phyloP scores from a whole-genome alignment of 2,329 filamentous ascomycete species.

The Chaetomiaceae sp. region DNA sequence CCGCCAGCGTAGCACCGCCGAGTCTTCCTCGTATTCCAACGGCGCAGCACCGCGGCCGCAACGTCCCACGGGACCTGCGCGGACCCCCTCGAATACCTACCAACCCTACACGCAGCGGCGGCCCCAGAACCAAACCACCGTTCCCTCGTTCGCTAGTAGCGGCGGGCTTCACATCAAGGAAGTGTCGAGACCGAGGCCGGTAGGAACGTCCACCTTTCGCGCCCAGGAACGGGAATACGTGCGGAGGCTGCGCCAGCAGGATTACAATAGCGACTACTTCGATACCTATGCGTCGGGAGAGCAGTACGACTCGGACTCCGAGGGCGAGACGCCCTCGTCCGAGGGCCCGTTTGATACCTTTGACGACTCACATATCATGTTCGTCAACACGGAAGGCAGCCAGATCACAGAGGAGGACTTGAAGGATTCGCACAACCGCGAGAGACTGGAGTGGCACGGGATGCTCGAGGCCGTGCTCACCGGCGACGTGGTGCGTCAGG shows the following conservation, averaged over 20 bases:
- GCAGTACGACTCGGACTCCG: conserved; percentile 68
- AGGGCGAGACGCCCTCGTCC: conserved; percentile 84
- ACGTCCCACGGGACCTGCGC: conserved; percentile 62
- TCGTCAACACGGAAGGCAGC: conserved; percentile 84
- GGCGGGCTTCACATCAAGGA: conserved; percentile 41
- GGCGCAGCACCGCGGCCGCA: conserved; percentile 46
- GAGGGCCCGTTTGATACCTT: conserved; percentile 82
- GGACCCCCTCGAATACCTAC: conserved; percentile 77
- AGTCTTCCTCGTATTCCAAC: conserved; percentile 29
- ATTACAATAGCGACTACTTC: conserved; percentile 61
- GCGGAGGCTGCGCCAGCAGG: conserved; percentile 78
- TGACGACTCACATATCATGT: conserved; percentile 88
- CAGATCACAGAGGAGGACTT: conserved; percentile 87
- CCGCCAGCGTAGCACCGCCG: conserved; percentile 35
- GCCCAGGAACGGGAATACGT: conserved; percentile 94
- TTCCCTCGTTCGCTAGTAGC: conserved; percentile 39
- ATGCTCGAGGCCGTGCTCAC: conserved; percentile 96
- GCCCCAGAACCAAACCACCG: conserved; percentile 36
- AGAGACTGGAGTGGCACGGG: conserved; percentile 93
- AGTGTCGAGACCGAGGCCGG: conserved; percentile 48
- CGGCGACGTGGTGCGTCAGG: conserved; percentile 93
- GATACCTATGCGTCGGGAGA: conserved; percentile 66
- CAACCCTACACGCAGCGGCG: conserved; percentile 60
- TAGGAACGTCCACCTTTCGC: conserved; percentile 48
- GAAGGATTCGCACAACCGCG: conserved; percentile 79